Percentiles rank a stretch among this genome's conserved stretches.
phyloP scores from a whole-genome alignment of 345 rosid genomes.

The Cardamine resedifolia region DNA sequence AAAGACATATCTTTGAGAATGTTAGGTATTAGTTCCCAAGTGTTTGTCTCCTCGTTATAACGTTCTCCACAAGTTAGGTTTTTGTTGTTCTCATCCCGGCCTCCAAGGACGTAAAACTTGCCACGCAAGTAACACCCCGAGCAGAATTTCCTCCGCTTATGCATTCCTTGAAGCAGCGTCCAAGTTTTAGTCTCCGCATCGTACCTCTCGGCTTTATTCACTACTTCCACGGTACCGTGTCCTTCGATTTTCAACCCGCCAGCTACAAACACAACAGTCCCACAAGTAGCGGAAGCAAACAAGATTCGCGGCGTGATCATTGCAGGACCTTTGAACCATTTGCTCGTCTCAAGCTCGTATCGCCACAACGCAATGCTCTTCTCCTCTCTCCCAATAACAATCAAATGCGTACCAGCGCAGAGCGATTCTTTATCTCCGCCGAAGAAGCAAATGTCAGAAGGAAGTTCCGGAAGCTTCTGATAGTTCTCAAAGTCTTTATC shows the following conservation, averaged over 20 bases:
- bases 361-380: constrained; percentile 66
- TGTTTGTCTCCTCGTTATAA: constrained; percentile 49
- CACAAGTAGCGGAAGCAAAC: constrained; percentile 77
- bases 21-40: constrained; percentile 62
- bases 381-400: constrained; percentile 67
- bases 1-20: constrained; percentile 55
- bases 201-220: constrained; percentile 67
- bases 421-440: constrained; percentile 73
- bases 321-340: constrained; percentile 73
- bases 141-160: constrained; percentile 51
- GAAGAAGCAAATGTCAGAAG: constrained; percentile 63
- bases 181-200: constrained; percentile 66
- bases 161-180: constrained; percentile 62
- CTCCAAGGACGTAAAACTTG: constrained; percentile 79
- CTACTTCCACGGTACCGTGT: constrained; percentile 37
- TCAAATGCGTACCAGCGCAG: constrained; percentile 77
- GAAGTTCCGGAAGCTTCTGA: constrained; percentile 62
- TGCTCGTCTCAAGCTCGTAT: constrained; percentile 61
- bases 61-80: constrained; percentile 73
- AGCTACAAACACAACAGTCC: constrained; percentile 63
- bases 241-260: constrained; percentile 53
- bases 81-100: constrained; percentile 50
- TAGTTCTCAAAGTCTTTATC: constrained; percentile 49
- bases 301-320: constrained; percentile 73
- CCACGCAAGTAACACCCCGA: constrained; percentile 74